These are phyloP conservation scores for Termitomyces sp. DNA, from an alignment of 768 basidiomycete species.

Conservation along the genomic window DNA sequence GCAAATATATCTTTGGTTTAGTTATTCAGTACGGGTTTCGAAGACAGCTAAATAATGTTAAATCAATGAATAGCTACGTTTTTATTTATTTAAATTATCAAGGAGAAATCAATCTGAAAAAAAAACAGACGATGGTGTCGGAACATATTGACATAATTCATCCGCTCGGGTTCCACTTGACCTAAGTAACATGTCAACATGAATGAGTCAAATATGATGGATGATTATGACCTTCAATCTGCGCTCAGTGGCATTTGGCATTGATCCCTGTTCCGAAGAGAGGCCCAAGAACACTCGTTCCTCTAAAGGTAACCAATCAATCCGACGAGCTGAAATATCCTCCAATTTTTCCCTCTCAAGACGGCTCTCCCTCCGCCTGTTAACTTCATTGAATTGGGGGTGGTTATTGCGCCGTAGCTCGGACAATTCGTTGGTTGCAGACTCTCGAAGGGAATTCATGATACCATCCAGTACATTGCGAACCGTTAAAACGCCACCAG, in stretches of 20 bases:
- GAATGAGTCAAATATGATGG: no score
- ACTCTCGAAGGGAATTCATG: background rate
- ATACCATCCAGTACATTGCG: background rate
- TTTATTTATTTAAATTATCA: no score
- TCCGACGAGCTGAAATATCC: background rate
- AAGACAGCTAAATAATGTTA: no score
- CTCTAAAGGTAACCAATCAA: background rate
- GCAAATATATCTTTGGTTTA: no score
- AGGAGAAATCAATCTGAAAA: no score
- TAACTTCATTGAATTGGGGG: background rate
- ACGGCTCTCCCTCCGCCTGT: background rate
- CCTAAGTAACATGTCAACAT: no score
- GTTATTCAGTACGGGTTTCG: no score
- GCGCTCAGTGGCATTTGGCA: background rate
- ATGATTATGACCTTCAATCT: background rate
- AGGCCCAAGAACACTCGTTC: background rate
- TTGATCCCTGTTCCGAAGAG: background rate
- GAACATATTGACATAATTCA: no score
- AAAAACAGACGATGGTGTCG: no score
- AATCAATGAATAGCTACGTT: no score
- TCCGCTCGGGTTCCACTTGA: no score
- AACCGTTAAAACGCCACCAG: background rate
- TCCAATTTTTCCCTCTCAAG: background rate
- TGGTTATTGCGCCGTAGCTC: no score
- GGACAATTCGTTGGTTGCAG: background rate